These are phyloP conservation scores for Solanum lignicaule DNA, from an alignment of 257 asterid genomes.

Conservation along the genomic window DNA sequence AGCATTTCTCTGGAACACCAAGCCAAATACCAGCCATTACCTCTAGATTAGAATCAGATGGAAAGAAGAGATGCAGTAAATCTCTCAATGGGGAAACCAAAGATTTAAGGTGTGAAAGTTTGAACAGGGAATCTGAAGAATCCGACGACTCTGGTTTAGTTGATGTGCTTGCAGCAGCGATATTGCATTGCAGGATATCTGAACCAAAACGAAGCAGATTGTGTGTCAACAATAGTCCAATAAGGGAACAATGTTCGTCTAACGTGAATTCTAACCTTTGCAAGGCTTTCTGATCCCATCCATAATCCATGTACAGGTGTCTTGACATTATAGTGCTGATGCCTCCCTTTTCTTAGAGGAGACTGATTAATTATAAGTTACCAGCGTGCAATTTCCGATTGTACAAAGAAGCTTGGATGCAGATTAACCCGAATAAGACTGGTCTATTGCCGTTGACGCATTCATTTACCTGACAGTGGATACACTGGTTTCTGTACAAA, in stretches of 20 bases:
- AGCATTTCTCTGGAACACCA: conserved; percentile 12
- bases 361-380: background rate
- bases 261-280: conserved; percentile 38
- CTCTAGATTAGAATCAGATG: conserved; percentile 10
- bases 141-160: conserved; percentile 29
- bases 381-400: background rate
- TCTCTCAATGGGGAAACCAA: background rate
- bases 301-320: conserved; percentile 4
- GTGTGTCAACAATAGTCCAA: conserved; percentile 29
- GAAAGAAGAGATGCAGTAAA: background rate
- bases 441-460: background rate
- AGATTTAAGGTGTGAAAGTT: conserved; percentile 4
- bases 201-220: conserved; percentile 37
- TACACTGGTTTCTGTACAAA: background rate
- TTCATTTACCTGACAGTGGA: background rate
- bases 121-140: conserved; percentile 11
- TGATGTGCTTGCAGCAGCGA: conserved; percentile 36
- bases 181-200: conserved; percentile 34
- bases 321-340: background rate
- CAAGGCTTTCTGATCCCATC: conserved; percentile 28
- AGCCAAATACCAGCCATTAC: conserved; percentile 6
- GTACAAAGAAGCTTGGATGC: background rate
- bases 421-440: background rate
- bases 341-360: background rate
- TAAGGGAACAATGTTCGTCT: conserved; percentile 41